These are phyloP conservation scores for Lentinus brumalis DNA, from an alignment of 768 basidiomycete genomes.

Conservation along the genomic window DNA sequence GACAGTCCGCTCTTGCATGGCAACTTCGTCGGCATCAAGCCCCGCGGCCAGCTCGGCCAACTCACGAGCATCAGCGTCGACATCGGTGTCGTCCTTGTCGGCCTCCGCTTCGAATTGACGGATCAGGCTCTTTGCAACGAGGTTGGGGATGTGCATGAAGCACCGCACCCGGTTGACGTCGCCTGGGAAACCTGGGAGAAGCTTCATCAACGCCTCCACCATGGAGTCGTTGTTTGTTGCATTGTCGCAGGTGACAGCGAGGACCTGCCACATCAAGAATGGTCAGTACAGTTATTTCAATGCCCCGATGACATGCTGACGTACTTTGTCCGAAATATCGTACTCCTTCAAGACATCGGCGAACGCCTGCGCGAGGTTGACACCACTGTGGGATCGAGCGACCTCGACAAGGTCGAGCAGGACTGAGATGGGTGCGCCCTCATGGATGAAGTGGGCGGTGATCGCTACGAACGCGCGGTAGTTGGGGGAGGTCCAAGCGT, in stretches of 20 bases:
- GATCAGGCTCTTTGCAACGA: constrained; percentile 37
- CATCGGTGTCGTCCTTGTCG: background rate
- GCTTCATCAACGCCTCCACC: constrained; percentile 28
- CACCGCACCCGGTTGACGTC: constrained; percentile 33
- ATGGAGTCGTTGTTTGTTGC: constrained; percentile 37
- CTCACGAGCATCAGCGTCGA: background rate
- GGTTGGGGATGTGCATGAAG: constrained; percentile 42
- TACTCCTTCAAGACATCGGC: background rate
- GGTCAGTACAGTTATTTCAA: too few relatives aligned
- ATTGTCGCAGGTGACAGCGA: too few relatives aligned
- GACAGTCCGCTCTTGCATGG: background rate
- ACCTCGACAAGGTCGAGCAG: background rate
- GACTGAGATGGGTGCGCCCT: background rate
- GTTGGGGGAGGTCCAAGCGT: background rate
- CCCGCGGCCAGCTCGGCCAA: background rate
- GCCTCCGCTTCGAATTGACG: constrained; percentile 36
- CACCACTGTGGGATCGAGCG: background rate
- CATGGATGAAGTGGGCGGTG: too few relatives aligned
- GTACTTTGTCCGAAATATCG: background rate
- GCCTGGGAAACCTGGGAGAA: constrained; percentile 29
- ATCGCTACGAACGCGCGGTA: background rate
- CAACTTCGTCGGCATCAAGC: background rate
- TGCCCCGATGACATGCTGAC: too few relatives aligned
- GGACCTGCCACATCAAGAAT: constrained; percentile 38
- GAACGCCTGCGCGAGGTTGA: background rate